A percentile compares a stretch with the other conserved stretches of the same genome.
These are phyloP conservation scores for Asterophora parasitica DNA, from an alignment of 768 basidiomycete species.

Conservation along the genomic window DNA sequence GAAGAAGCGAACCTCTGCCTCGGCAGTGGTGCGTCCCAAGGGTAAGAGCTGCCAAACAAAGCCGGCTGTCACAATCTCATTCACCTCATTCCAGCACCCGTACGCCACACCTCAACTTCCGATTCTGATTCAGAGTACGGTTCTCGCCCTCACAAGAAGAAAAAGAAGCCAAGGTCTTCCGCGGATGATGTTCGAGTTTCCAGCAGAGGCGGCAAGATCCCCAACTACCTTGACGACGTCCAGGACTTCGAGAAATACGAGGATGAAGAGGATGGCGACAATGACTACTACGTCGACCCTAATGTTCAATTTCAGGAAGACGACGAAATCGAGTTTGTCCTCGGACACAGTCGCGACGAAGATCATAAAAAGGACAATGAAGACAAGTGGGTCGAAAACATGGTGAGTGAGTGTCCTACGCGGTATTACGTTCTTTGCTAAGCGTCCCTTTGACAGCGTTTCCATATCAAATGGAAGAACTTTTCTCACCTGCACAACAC, in stretches of 20 bases:
- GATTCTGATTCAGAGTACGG: constrained; percentile 89
- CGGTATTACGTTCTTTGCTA: constrained; percentile 7
- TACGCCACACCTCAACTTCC: constrained; percentile 54
- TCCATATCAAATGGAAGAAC: constrained; percentile 99
- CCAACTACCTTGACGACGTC: constrained; percentile 81
- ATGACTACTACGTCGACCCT: constrained; percentile 53
- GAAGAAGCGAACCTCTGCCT: constrained; percentile 54
- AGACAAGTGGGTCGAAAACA: constrained; percentile 84
- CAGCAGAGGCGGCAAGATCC: constrained; percentile 70
- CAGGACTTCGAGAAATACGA: constrained; percentile 73
- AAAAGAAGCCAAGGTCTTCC: constrained; percentile 58
- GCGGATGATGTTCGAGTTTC: constrained; percentile 76
- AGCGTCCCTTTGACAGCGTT: constrained; percentile 57
- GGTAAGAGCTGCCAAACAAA: constrained; percentile 33
- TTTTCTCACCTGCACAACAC: constrained; percentile 99
- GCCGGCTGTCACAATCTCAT: constrained; percentile 16
- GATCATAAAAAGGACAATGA: constrained; percentile 68
- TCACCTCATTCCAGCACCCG: constrained; percentile 30
- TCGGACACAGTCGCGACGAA: constrained; percentile 84
- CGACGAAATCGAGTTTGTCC: constrained; percentile 90
- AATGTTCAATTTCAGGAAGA: constrained; percentile 54
- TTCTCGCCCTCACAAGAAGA: constrained; percentile 76
- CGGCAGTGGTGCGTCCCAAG: constrained; percentile 50
- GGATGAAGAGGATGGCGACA: constrained; percentile 57
- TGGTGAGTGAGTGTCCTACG: constrained; percentile 47